Conservation (phyloP, 2,329 filamentous ascomycete species). For the Colletotrichum limetticola region DNA sequence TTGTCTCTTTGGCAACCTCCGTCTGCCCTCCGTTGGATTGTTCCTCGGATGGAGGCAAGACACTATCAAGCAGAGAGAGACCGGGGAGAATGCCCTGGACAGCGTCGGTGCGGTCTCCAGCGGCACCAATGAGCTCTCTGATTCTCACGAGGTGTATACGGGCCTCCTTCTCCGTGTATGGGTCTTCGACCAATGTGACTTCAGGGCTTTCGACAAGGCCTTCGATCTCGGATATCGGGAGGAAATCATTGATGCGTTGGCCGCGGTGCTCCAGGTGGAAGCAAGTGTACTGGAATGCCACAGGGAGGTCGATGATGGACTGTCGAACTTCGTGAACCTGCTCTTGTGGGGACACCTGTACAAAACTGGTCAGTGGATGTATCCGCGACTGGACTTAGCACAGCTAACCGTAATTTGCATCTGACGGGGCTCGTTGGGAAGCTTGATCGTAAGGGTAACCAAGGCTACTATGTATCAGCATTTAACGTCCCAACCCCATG, state of each 20-base stretch:
- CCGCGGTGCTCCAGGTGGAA: conserved; percentile 96
- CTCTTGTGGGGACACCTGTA: conserved; percentile 88
- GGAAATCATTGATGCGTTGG: conserved; percentile 92
- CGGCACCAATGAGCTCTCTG: conserved; percentile 91
- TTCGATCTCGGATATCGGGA: conserved; percentile 89
- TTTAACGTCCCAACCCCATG: background rate
- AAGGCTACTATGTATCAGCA: conserved; percentile 54
- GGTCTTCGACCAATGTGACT: conserved; percentile 87
- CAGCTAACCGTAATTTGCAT: conserved; percentile 83
- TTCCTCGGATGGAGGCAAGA: conserved; percentile 60
- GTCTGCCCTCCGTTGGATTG: conserved; percentile 57
- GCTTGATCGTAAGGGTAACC: conserved; percentile 76
- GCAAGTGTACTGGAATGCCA: conserved; percentile 96
- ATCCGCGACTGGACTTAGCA: background rate
- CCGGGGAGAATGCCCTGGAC: conserved; percentile 89
- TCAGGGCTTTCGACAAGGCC: conserved; percentile 82
- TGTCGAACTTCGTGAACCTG: conserved; percentile 98
- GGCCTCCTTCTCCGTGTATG: conserved; percentile 98
- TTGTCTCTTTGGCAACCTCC: conserved; percentile 38
- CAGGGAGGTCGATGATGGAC: conserved; percentile 91
- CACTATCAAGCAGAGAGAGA: conserved; percentile 85
- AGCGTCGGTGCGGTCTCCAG: conserved; percentile 87
- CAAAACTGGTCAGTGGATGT: conserved; percentile 19
- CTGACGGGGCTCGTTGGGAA: conserved; percentile 82
- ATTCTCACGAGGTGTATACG: conserved; percentile 93